phyloP scores from a whole-genome alignment of 768 basidiomycete genomes.

The Boletus speciosus region DNA sequence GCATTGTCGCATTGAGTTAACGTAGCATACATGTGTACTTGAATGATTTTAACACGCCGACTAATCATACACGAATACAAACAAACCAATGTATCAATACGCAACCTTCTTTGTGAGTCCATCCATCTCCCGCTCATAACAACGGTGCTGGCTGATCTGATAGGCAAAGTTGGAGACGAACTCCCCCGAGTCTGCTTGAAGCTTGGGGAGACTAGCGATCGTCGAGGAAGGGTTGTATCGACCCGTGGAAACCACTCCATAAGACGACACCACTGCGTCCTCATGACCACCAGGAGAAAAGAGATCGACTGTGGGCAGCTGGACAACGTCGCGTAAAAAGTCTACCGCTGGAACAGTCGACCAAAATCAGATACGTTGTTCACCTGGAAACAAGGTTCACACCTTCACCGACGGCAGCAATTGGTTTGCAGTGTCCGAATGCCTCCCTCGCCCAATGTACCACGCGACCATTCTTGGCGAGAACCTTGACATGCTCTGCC shows the following conservation, averaged over 20 bases:
- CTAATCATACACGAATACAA: conserved; percentile 13
- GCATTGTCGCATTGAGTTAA: conserved; percentile 43
- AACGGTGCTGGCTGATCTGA: conserved; percentile 65
- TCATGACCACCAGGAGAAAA: conserved; percentile 31
- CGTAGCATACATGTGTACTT: not conserved
- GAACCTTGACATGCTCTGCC: conserved; percentile 49
- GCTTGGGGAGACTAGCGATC: conserved; percentile 38
- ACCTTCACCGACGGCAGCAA: conserved; percentile 73
- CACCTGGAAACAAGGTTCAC: not conserved
- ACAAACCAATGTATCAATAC: conserved; percentile 28
- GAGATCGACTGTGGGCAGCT: conserved; percentile 43
- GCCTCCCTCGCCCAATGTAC: conserved; percentile 85
- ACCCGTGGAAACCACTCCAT: conserved; percentile 62
- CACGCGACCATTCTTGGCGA: conserved; percentile 61
- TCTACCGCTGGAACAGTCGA: conserved; percentile 37
- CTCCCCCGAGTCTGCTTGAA: conserved; percentile 45
- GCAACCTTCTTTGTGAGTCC: conserved; percentile 54
- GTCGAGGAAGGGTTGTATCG: conserved; percentile 42
- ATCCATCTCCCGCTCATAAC: conserved; percentile 58
- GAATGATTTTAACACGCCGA: not conserved
- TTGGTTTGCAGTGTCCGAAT: conserved; percentile 82
- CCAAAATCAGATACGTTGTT: not conserved
- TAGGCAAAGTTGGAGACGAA: conserved; percentile 58
- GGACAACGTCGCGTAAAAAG: conserved; percentile 46
- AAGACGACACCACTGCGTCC: conserved; percentile 48